Evolutionary conservation across 108 stramenopile species (phyloP).

Genomic region (Bacterosira constricta): DNA sequence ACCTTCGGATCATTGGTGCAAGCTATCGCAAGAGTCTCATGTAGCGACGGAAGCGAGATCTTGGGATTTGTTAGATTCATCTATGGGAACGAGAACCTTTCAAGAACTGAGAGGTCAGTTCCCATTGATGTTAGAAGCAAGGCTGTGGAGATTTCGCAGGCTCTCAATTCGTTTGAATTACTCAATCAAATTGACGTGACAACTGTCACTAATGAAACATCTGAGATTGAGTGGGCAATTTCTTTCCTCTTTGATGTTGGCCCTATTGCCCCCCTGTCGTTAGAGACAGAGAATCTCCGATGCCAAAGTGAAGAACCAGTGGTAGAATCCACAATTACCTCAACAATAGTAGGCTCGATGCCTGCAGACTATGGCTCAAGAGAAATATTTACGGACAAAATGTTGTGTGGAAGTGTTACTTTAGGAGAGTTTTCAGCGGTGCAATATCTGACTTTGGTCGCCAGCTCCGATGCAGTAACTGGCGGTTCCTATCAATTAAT

Average conservation of each 20-base stretch:
- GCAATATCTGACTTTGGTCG: constrained; percentile 28
- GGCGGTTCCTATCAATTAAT: constrained; percentile 37
- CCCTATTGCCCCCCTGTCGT: constrained; percentile 5
- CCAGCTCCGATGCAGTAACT: constrained; percentile 10
- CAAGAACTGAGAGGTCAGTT: constrained; percentile 11
- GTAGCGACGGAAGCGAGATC: constrained; percentile 31
- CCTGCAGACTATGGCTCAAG: constrained; percentile 34
- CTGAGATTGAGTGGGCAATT: constrained; percentile 31
- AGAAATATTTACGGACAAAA: constrained; percentile 10
- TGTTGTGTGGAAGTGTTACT: constrained; percentile 33
- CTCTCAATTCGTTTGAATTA: constrained; percentile 15
- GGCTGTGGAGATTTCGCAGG: constrained; percentile 17
- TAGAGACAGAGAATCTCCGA: constrained; percentile 29
- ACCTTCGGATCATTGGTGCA: constrained; percentile 18
- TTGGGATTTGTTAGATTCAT: constrained; percentile 25
- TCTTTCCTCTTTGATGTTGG: constrained; percentile 28
- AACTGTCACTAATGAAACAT: constrained; percentile 6
- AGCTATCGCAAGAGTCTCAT: constrained; percentile 24
- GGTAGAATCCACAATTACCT: constrained; percentile 20
- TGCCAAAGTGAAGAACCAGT: constrained; percentile 32
- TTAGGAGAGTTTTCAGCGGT: constrained; percentile 35
- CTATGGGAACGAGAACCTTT: constrained; percentile 21
- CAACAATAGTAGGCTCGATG: not conserved
- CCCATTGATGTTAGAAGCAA: constrained; percentile 25
- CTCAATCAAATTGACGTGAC: constrained; percentile 23